Evolutionary conservation across 305 asterid species (phyloP).

Genomic region (Stenogyne calaminthoides): DNA sequence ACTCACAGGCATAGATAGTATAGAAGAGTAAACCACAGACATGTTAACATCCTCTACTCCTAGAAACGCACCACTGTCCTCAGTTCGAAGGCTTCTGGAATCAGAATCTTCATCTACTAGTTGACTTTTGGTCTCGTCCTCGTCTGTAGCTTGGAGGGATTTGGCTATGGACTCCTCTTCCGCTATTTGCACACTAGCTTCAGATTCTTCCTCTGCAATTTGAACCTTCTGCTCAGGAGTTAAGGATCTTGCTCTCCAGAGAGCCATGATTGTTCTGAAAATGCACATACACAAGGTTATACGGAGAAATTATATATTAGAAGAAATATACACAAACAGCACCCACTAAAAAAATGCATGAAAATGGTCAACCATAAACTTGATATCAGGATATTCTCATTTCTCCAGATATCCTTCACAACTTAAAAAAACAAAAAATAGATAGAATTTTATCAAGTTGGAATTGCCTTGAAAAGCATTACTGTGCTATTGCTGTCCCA

Average conservation of each 20-base stretch:
- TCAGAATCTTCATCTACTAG: conserved; percentile 68
- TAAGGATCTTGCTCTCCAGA: conserved; percentile 90
- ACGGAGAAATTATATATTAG: conserved; percentile 3
- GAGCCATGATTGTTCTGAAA: conserved; percentile 87
- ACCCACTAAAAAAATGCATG: not conserved
- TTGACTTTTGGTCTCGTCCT: conserved; percentile 58
- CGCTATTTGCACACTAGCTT: conserved; percentile 54
- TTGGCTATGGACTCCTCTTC: conserved; percentile 72
- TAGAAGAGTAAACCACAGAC: conserved; percentile 70
- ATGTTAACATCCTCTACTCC: conserved; percentile 75
- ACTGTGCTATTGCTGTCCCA: not conserved
- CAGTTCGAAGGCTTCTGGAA: conserved; percentile 55
- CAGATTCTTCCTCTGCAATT: conserved; percentile 79
- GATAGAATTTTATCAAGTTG: not conserved
- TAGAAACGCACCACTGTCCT: conserved; percentile 67
- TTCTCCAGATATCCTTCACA: not conserved
- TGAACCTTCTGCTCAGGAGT: conserved; percentile 93
- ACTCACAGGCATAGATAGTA: conserved; percentile 86
- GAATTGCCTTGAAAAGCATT: conserved; percentile 2
- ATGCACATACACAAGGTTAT: conserved; percentile 26
- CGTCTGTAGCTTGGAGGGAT: conserved; percentile 51
- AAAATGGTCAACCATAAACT: not conserved
- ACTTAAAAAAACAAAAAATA: not conserved
- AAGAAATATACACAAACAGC: not conserved
- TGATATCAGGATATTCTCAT: not conserved